Percentiles rank a stretch among this genome's conserved stretches.
phyloP scores from a whole-genome alignment of 768 basidiomycete species.

The Lactarius quietus region DNA sequence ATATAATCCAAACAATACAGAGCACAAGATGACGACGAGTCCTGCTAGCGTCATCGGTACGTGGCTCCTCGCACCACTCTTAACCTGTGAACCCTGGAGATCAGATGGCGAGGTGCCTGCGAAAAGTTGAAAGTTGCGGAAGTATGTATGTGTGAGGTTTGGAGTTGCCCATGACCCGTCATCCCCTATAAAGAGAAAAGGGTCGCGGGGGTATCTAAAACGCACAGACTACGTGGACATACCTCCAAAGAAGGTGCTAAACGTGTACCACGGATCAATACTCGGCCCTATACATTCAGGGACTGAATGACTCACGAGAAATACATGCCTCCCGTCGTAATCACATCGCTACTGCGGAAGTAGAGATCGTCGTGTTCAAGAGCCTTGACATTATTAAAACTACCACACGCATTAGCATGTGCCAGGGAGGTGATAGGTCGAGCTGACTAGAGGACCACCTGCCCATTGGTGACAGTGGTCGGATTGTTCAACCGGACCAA shows the following conservation, averaged over 20 bases:
- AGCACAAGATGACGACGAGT: slow-evolving; percentile 3
- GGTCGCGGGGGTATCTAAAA: slow-evolving; percentile 22
- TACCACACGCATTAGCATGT: slow-evolving; percentile 29
- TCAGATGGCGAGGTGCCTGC: slow-evolving; percentile 23
- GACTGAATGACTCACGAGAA: slow-evolving; percentile 49
- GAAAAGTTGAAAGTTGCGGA: slow-evolving; percentile 64
- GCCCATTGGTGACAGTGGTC: slow-evolving; percentile 65
- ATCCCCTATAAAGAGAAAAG: slow-evolving; percentile 39
- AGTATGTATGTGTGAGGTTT: slow-evolving; percentile 65
- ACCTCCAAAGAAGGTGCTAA: slow-evolving; percentile 85
- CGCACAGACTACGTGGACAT: slow-evolving; percentile 12
- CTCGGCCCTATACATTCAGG: not conserved
- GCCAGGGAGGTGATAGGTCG: not conserved
- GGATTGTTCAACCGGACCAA: slow-evolving; percentile 77
- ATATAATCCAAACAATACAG: slow-evolving; percentile 6
- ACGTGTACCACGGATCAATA: not conserved
- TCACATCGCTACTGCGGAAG: slow-evolving; percentile 50
- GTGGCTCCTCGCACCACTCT: not conserved
- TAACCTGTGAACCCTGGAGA: slow-evolving; percentile 17
- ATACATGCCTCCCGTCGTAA: slow-evolving; percentile 66
- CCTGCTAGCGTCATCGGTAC: not conserved
- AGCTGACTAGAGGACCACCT: slow-evolving; percentile 64
- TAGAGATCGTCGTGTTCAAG: slow-evolving; percentile 59
- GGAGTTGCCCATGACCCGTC: slow-evolving; percentile 73
- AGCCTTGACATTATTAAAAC: slow-evolving; percentile 66